Evolutionary conservation across 192 early-diverging fungal genomes (phyloP).

Genomic region (Cetraspora pellucida): DNA sequence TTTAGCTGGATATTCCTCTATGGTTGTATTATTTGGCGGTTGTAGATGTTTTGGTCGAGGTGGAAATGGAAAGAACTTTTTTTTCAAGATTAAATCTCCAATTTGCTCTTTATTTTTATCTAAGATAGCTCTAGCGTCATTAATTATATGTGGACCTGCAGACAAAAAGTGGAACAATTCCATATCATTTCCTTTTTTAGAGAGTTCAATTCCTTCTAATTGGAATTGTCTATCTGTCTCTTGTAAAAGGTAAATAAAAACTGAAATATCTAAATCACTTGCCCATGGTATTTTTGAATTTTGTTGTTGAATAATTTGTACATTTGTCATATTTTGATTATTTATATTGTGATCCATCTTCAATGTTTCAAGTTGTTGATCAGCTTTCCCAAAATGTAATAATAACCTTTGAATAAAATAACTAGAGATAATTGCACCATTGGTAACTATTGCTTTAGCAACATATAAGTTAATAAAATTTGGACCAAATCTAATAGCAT

Average conservation of each 20-base stretch:
- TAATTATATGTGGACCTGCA: neutral
- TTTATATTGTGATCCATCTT: slow-evolving; percentile 14
- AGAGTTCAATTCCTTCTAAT: neutral
- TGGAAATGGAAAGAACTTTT: neutral
- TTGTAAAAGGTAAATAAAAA: neutral
- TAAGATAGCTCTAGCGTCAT: neutral
- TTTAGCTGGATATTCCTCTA: slow-evolving; percentile 4
- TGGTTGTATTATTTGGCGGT: neutral
- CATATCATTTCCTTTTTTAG: slow-evolving; percentile 25
- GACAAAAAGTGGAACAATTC: slow-evolving; percentile 8
- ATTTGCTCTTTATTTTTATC: neutral
- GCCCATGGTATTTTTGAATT: neutral
- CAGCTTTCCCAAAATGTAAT: slow-evolving; percentile 1
- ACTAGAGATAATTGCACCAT: neutral
- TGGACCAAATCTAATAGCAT: slow-evolving; percentile 1
- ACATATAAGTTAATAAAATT: neutral
- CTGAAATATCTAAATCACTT: neutral
- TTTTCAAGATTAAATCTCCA: neutral
- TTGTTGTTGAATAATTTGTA: neutral
- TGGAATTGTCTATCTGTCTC: neutral
- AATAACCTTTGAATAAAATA: slow-evolving; percentile 24
- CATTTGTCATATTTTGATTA: neutral
- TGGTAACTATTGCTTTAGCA: neutral
- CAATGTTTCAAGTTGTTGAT: neutral
- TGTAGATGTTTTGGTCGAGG: slow-evolving; percentile 9